These are phyloP conservation scores for Rhodomyrtus psidioides DNA, from an alignment of 441 rosid genomes.

Conservation along the genomic window DNA sequence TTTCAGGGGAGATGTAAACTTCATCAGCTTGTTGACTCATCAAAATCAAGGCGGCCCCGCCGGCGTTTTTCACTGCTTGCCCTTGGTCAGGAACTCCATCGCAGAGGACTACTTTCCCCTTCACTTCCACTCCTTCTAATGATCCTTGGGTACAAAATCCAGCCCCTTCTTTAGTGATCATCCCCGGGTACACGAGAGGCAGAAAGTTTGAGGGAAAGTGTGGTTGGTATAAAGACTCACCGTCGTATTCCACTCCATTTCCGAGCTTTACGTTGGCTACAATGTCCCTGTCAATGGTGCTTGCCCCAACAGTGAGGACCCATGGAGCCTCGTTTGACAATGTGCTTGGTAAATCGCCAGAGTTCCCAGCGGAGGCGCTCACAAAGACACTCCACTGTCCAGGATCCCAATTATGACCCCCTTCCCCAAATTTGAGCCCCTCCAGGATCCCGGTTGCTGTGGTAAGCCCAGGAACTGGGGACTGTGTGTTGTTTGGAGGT, in stretches of 20 bases:
- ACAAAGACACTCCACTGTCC: conserved; percentile 39
- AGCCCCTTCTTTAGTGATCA: conserved; percentile 4
- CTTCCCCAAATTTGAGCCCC: conserved; percentile 25
- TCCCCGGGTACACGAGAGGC: conserved; percentile 34
- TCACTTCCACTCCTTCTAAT: conserved; percentile 15
- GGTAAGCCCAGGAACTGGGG: conserved; percentile 32
- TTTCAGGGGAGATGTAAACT: conserved; percentile 18
- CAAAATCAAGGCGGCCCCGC: conserved; percentile 31
- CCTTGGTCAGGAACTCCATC: conserved; percentile 29
- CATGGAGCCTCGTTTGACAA: conserved; percentile 45
- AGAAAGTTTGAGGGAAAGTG: conserved; percentile 12
- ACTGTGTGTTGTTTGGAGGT: conserved; percentile 20
- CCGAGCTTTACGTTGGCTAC: conserved; percentile 27
- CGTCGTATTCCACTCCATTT: conserved; percentile 25
- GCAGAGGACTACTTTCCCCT: conserved; percentile 43
- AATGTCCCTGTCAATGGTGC: conserved; percentile 26
- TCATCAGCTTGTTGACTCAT: conserved; percentile 11
- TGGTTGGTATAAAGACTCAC: conserved; percentile 36
- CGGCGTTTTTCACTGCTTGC: conserved; percentile 25
- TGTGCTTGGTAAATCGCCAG: conserved; percentile 22
- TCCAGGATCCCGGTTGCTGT: conserved; percentile 19
- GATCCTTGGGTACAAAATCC: conserved; percentile 25
- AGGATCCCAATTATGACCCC: conserved; percentile 35
- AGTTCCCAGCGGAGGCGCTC: conserved; percentile 34
- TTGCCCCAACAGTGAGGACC: conserved; percentile 47